phyloP scores from a whole-genome alignment of 139 green algal genomes.

The Coelastrella sp. region DNA sequence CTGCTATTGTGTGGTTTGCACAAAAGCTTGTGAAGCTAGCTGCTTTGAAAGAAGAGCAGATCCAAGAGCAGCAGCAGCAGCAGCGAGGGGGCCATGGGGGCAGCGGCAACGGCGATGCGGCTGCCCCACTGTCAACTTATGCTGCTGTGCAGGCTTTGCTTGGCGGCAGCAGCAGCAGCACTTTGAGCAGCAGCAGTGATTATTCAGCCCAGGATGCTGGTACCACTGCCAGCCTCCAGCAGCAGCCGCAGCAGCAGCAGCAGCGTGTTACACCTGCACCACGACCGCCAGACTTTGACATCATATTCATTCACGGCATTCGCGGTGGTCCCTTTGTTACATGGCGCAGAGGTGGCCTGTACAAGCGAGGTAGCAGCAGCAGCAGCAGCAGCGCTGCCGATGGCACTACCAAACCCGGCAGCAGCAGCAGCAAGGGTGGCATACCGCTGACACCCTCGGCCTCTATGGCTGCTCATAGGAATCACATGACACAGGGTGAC shows the following conservation, averaged over 20 bases:
- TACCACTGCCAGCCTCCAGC: background rate
- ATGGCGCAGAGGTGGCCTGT: constrained; percentile 66
- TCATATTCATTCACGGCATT: constrained; percentile 95
- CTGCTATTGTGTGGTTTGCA: constrained; percentile 29
- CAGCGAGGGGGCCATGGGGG: background rate
- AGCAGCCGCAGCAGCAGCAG: constrained; percentile 17
- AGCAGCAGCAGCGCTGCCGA: background rate
- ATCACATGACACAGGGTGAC: constrained; percentile 52
- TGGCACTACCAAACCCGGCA: background rate
- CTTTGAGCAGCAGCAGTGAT: background rate
- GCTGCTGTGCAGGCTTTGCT: constrained; percentile 34
- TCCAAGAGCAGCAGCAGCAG: constrained; percentile 24
- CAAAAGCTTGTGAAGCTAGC: constrained; percentile 26
- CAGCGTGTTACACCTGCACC: background rate
- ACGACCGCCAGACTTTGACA: constrained; percentile 67
- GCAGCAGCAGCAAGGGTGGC: constrained; percentile 26
- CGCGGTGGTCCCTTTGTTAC: constrained; percentile 89
- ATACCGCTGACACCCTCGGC: background rate
- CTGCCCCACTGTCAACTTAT: constrained; percentile 37
- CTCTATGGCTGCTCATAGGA: constrained; percentile 6
- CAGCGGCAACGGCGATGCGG: constrained; percentile 1
- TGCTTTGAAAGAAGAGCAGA: constrained; percentile 33
- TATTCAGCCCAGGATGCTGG: background rate
- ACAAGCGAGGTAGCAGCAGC: background rate
- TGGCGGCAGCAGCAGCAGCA: background rate